Evolutionary conservation across 768 basidiomycete genomes (phyloP).

Genomic region (Pisolithus albus): DNA sequence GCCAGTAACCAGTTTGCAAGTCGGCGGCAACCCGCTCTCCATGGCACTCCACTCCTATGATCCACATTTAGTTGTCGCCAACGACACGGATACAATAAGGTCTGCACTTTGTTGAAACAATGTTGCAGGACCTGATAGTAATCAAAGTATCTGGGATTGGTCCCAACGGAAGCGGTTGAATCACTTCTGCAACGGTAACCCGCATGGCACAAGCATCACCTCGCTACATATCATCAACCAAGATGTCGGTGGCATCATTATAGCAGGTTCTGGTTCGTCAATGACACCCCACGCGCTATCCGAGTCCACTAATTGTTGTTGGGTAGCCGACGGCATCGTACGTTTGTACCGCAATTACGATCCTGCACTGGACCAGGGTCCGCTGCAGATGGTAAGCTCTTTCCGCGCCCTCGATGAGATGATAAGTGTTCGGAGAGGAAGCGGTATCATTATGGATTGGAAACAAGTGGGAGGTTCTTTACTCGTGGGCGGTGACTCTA

Average conservation of each 20-base stretch:
- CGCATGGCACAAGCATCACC: constrained; percentile 75
- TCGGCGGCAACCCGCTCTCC: constrained; percentile 55
- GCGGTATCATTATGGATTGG: constrained; percentile 89
- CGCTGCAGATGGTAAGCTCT: constrained; percentile 87
- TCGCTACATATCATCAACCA: constrained; percentile 92
- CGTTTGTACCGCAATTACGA: constrained; percentile 93
- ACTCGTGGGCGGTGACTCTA: constrained; percentile 87
- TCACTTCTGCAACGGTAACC: constrained; percentile 86
- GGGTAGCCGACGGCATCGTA: constrained; percentile 81
- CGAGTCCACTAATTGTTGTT: neutral
- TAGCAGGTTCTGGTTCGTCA: constrained; percentile 75
- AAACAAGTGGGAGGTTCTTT: constrained; percentile 81
- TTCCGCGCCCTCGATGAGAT: constrained; percentile 85
- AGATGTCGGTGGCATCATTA: constrained; percentile 83
- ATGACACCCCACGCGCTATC: neutral
- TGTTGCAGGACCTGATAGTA: constrained; percentile 1
- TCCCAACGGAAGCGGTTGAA: constrained; percentile 68
- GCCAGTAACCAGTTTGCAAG: constrained; percentile 58
- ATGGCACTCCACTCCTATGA: constrained; percentile 93
- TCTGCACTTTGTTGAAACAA: constrained; percentile 27
- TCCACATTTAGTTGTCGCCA: constrained; percentile 77
- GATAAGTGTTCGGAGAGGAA: constrained; percentile 65
- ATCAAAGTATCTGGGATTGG: constrained; percentile 89
- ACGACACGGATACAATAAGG: constrained; percentile 84
- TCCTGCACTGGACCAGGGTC: constrained; percentile 56